These are phyloP conservation scores for Pascua guehoae DNA, from an alignment of 1,284 basidiomycete species.

Conservation along the genomic window DNA sequence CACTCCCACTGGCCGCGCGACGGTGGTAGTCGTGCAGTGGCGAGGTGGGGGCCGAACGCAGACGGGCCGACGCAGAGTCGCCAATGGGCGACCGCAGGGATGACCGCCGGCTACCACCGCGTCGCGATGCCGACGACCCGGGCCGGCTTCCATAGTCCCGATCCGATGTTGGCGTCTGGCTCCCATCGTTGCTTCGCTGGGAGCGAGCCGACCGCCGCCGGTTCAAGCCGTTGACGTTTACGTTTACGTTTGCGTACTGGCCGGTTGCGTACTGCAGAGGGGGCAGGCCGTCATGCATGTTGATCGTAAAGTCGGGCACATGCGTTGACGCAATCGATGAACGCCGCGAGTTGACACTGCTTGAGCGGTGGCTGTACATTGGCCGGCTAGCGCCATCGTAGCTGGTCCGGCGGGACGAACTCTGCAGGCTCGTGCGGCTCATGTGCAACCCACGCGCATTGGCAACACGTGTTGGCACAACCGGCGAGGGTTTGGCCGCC, in stretches of 20 bases:
- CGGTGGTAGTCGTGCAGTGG: constrained; percentile 46
- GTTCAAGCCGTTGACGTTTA: no score
- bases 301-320: constrained; percentile 29
- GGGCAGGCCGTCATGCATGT: constrained; percentile 28
- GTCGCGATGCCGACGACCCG: constrained; percentile 32
- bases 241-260: constrained; percentile 21
- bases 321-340: constrained; percentile 44
- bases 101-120: constrained; percentile 26
- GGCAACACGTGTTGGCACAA: constrained; percentile 35
- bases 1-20: constrained; percentile 34
- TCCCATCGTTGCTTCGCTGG: constrained; percentile 30
- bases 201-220: no score
- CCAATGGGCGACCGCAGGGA: constrained; percentile 33
- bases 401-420: constrained; percentile 29
- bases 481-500: constrained; percentile 13
- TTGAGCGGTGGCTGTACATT: constrained; percentile 42
- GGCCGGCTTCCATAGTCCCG: constrained; percentile 37
- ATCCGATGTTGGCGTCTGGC: constrained; percentile 48
- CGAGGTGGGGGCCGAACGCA: constrained; percentile 23
- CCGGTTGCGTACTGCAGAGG: constrained; percentile 18
- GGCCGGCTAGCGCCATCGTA: constrained; percentile 28
- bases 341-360: constrained; percentile 48
- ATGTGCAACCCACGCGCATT: constrained; percentile 28
- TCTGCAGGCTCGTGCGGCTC: constrained; percentile 19
- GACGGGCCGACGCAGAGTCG: constrained; percentile 22